Evolutionary conservation across 1,139 yeast species (phyloP), one percentile per base, ranked within the genome.

Genomic region (Wickerhamomyces sp.): DNA sequence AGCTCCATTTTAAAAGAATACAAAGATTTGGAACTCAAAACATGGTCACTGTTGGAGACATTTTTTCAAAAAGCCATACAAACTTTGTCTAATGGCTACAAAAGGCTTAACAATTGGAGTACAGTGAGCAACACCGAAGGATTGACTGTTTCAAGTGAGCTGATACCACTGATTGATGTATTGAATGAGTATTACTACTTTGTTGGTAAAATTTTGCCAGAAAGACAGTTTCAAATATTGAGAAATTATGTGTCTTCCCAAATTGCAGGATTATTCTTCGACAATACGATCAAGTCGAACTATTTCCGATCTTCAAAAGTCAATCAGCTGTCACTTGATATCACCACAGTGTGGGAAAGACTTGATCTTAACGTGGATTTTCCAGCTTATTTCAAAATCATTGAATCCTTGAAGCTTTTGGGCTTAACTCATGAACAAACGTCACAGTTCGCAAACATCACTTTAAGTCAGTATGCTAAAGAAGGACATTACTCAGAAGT

Each of bases 271-370:
- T 67, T 75, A 30, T 57, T 79, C 42, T 64, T 69, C 49, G 82
- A 78, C 44, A 73, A 75, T 37, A 68, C 83, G 32, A 63, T 83
- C 31, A 76, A 80, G 42, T 72, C 78, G 33, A 82, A 82, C 52
- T 71, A 66, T 43, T 87, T 87, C 57, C 71, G 70, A 19, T 17
- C 24, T 29, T 44, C 49, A 12, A 95, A 95, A 0, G 70, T 78
- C 1, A 46, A 49, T 7, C 89, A 82, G 50, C 62, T 87, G 16
- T 52, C 61, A 6, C 45, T 55, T 5, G 95, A 86, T 54, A 61
- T 80, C 25, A 54, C 59, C 1, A 66, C 66, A 25, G 42, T 82
- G n/a, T 64, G 68, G 45, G 50, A 56, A 3, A 45, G 59, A 22
- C 52, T 82, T 35, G 57, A 54, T 3, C 45, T 55, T 26, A 51